Evolutionary conservation across 75 land plant genomes (phyloP).

Genomic region (Picea glauca): DNA sequence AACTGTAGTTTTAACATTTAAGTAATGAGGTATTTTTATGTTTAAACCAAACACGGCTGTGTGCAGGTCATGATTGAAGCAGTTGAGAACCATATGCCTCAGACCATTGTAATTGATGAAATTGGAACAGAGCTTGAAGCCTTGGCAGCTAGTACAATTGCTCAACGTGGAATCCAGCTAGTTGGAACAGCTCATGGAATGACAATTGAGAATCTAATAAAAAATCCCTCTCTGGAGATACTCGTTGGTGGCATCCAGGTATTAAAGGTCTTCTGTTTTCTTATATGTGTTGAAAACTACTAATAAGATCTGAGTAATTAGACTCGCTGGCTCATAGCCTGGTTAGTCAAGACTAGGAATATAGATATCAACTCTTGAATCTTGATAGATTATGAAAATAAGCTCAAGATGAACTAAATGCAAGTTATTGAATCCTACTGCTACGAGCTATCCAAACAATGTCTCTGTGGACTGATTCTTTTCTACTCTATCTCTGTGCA

Average conservation of each 20-base stretch:
- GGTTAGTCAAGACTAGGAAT: background rate
- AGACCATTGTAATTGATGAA: slow-evolving; percentile 69
- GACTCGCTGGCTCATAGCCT: background rate
- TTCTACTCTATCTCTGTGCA: background rate
- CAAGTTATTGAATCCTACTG: background rate
- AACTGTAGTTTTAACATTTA: background rate
- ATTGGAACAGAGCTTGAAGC: slow-evolving; percentile 72
- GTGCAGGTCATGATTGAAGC: slow-evolving; percentile 69
- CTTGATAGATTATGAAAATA: background rate
- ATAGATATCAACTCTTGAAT: background rate
- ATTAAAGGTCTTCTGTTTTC: background rate
- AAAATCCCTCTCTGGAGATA: slow-evolving; percentile 62
- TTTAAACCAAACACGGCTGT: background rate
- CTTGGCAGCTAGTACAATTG: slow-evolving; percentile 61
- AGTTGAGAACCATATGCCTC: slow-evolving; percentile 76
- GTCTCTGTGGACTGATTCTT: background rate
- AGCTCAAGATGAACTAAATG: background rate
- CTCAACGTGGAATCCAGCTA: slow-evolving; percentile 71
- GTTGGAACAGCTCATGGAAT: slow-evolving; percentile 76
- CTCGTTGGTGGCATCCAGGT: slow-evolving; percentile 72
- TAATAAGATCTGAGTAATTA: background rate
- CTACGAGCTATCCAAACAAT: background rate
- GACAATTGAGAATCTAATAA: slow-evolving; percentile 64
- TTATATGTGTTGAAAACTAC: background rate
- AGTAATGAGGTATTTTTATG: background rate